A percentile compares a stretch with the other conserved stretches of the same genome.
These are phyloP conservation scores for Claviceps pusilla DNA, from an alignment of 2,329 filamentous ascomycete genomes.

Conservation along the genomic window DNA sequence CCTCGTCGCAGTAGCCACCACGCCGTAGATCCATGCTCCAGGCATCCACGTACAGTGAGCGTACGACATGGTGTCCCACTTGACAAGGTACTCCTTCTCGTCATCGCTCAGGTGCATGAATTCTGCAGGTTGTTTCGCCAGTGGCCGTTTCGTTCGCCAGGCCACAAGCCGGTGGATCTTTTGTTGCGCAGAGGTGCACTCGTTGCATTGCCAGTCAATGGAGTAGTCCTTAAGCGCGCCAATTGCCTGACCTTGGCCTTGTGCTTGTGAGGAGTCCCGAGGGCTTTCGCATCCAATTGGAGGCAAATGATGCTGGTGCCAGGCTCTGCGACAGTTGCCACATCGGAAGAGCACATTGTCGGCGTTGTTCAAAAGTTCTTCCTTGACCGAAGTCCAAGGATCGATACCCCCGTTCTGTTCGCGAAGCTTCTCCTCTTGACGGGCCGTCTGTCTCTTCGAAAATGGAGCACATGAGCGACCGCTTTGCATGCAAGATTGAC, in stretches of 20 bases:
- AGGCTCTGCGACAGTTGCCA: slow-evolving; percentile 56
- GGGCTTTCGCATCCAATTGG: slow-evolving; percentile 19
- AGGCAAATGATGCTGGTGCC: slow-evolving; percentile 73
- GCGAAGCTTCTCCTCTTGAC: slow-evolving; percentile 71
- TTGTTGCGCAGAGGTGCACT: slow-evolving; percentile 49
- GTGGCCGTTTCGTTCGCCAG: slow-evolving; percentile 51
- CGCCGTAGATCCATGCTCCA: slow-evolving; percentile 75
- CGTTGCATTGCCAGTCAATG: slow-evolving; percentile 61
- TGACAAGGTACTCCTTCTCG: slow-evolving; percentile 82
- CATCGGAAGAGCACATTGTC: slow-evolving; percentile 76
- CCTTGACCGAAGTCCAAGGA: slow-evolving; percentile 51
- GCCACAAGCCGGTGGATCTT: slow-evolving; percentile 72
- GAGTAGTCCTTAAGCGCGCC: slow-evolving; percentile 60
- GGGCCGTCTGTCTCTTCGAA: slow-evolving; percentile 53
- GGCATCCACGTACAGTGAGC: slow-evolving; percentile 75
- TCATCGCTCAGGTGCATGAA: slow-evolving; percentile 39
- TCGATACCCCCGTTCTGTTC: slow-evolving; percentile 67
- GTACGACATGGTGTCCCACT: slow-evolving; percentile 72
- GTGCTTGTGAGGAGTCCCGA: slow-evolving; percentile 8
- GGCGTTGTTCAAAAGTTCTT: slow-evolving; percentile 55
- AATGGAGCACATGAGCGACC: slow-evolving; percentile 64
- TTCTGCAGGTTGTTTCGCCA: slow-evolving; percentile 16
- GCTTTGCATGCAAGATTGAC: slow-evolving; percentile 51
- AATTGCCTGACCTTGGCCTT: slow-evolving; percentile 15
- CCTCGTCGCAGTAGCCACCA: slow-evolving; percentile 48